phyloP scores from a whole-genome alignment of 2,329 filamentous ascomycete genomes.

The Cercospora nicotianae region DNA sequence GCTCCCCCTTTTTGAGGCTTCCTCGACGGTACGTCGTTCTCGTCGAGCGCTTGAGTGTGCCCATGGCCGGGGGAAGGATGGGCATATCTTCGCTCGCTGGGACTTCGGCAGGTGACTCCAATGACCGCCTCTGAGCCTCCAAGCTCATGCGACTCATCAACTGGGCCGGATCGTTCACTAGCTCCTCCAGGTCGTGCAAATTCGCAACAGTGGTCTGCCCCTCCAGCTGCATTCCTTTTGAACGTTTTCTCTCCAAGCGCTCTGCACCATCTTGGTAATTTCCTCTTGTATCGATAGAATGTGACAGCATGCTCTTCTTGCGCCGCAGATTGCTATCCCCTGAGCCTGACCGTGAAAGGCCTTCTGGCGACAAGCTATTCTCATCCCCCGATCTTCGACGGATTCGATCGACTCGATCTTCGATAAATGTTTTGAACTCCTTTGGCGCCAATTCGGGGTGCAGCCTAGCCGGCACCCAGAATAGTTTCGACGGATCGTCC shows the following conservation, averaged over 20 bases:
- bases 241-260: slow-evolving; percentile 71
- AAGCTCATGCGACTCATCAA: slow-evolving; percentile 70
- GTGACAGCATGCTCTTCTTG: slow-evolving; percentile 94
- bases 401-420: slow-evolving; percentile 88
- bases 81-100: slow-evolving; percentile 68
- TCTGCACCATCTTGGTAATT: slow-evolving; percentile 84
- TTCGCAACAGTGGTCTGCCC: slow-evolving; percentile 62
- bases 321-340: slow-evolving; percentile 66
- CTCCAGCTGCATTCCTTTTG: slow-evolving; percentile 48
- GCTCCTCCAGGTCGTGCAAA: slow-evolving; percentile 68
- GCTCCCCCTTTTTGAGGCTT: slow-evolving; percentile 77
- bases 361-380: slow-evolving; percentile 62
- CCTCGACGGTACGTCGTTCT: slow-evolving; percentile 88
- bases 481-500: slow-evolving; percentile 80
- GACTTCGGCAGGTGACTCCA: slow-evolving; percentile 42
- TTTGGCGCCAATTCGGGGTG: slow-evolving; percentile 93
- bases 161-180: slow-evolving; percentile 76
- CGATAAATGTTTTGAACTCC: slow-evolving; percentile 95
- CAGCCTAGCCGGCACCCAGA: slow-evolving; percentile 93
- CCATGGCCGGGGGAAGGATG: slow-evolving; percentile 72
- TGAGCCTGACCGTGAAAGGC: slow-evolving; percentile 56
- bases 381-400: slow-evolving; percentile 72
- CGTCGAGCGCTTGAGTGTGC: slow-evolving; percentile 82
- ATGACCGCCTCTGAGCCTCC: slow-evolving; percentile 41
- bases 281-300: slow-evolving; percentile 77